Percentiles rank a stretch among this genome's conserved stretches.
phyloP scores from a whole-genome alignment of 495 filamentous ascomycete species.

The Entonaema liquescens region DNA sequence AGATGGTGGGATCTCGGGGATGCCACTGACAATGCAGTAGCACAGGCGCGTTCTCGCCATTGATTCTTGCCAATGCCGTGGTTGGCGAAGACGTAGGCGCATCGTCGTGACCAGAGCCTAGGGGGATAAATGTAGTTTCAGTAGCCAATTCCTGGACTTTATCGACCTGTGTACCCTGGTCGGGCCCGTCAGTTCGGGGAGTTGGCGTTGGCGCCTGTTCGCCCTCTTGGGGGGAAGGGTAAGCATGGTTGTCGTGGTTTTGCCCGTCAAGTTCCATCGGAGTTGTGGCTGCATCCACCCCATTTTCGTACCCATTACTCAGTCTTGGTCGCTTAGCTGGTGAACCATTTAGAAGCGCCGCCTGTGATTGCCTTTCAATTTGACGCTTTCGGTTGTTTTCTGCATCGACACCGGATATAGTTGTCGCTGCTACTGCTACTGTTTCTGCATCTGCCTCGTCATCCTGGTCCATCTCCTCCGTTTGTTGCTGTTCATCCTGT shows the following conservation, averaged over 20 bases:
- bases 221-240: slow-evolving; percentile 64
- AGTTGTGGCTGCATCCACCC: slow-evolving; percentile 66
- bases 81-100: slow-evolving; percentile 44
- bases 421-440: slow-evolving; percentile 12
- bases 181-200: slow-evolving; percentile 68
- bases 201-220: slow-evolving; percentile 64
- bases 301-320: slow-evolving; percentile 70
- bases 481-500: slow-evolving; percentile 43
- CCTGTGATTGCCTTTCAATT: slow-evolving; percentile 55
- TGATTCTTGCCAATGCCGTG: slow-evolving; percentile 47
- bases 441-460: slow-evolving; percentile 48
- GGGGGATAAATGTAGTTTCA: slow-evolving; percentile 70
- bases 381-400: slow-evolving; percentile 62
- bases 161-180: slow-evolving; percentile 77
- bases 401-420: slow-evolving; percentile 47
- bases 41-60: slow-evolving; percentile 57
- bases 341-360: slow-evolving; percentile 56
- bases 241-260: slow-evolving; percentile 61
- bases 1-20: slow-evolving; percentile 74
- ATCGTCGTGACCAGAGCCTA: slow-evolving; percentile 62
- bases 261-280: slow-evolving; percentile 66
- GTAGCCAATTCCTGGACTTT: slow-evolving; percentile 68
- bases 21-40: slow-evolving; percentile 80
- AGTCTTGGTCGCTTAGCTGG: slow-evolving; percentile 63
- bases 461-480: slow-evolving; percentile 47